Conservation (phyloP, 352 stramenopile genomes). For the Globisporangium mamillatum region DNA sequence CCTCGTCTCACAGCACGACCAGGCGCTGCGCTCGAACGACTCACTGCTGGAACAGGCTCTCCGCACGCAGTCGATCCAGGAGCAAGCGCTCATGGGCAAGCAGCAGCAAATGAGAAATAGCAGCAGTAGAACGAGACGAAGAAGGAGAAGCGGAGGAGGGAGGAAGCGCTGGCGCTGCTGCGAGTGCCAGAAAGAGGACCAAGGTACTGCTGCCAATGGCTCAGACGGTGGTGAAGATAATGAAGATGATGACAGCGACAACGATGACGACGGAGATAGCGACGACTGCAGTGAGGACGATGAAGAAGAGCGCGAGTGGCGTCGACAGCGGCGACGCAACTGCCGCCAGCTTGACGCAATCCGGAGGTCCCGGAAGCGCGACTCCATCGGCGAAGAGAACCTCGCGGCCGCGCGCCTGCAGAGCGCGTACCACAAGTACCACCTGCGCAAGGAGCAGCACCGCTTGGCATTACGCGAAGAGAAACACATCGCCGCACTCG, state of each 20-base stretch:
- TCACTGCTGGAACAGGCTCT: constrained; percentile 19
- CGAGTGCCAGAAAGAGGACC: not conserved
- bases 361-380: constrained; percentile 18
- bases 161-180: not conserved
- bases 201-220: too few relatives aligned
- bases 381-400: constrained; percentile 48
- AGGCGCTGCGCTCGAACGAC: constrained; percentile 21
- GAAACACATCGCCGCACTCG: constrained; percentile 47
- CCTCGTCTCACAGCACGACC: constrained; percentile 14
- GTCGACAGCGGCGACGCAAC: constrained; percentile 26
- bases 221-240: not conserved
- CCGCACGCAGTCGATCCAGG: not conserved
- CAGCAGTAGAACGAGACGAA: not conserved
- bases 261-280: constrained; percentile 19
- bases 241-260: not conserved
- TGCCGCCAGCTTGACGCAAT: constrained; percentile 15
- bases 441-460: constrained; percentile 51
- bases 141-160: not conserved
- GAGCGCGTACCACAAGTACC: constrained; percentile 56
- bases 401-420: constrained; percentile 48
- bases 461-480: constrained; percentile 38
- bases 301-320: constrained; percentile 37
- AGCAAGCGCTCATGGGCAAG: not conserved
- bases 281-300: not conserved
- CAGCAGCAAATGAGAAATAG: not conserved